A percentile compares a stretch with the other conserved stretches of the same genome.
Evolutionary conservation across 1,284 basidiomycete species (phyloP).

Genomic region (Heterobasidion parviporum): DNA sequence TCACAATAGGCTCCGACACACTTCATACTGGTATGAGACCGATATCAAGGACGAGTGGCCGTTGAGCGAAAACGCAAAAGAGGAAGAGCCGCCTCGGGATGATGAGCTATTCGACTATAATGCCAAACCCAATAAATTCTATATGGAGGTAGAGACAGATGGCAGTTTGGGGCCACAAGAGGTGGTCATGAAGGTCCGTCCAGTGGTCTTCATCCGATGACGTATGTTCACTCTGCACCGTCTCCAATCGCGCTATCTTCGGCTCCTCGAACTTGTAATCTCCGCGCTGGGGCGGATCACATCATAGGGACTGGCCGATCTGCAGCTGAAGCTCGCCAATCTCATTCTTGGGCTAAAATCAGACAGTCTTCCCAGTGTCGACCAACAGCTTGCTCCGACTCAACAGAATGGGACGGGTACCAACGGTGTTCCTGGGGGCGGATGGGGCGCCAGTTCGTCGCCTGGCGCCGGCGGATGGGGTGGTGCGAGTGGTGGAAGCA

Average conservation of each 20-base stretch:
- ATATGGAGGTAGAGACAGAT: conserved; percentile 87
- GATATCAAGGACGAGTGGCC: conserved; percentile 81
- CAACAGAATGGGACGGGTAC: neutral
- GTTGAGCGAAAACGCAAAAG: conserved; percentile 68
- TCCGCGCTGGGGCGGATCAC: too few relatives aligned
- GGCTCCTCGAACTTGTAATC: neutral
- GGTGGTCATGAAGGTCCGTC: conserved; percentile 71
- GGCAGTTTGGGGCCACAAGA: conserved; percentile 85
- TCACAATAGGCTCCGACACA: conserved; percentile 94
- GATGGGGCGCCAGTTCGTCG: conserved; percentile 12
- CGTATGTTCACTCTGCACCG: neutral
- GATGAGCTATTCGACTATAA: conserved; percentile 81
- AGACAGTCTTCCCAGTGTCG: conserved; percentile 24
- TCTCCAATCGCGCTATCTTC: neutral
- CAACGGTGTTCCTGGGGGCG: conserved; percentile 10
- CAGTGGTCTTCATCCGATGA: neutral
- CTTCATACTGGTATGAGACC: conserved; percentile 91
- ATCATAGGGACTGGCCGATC: conserved; percentile 66
- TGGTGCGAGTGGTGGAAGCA: conserved; percentile 26
- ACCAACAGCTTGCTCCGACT: neutral
- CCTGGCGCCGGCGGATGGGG: conserved; percentile 12
- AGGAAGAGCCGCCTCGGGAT: conserved; percentile 76
- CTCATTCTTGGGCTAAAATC: conserved; percentile 68
- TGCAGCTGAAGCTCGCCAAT: conserved; percentile 77
- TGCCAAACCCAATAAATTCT: conserved; percentile 83